phyloP scores from a whole-genome alignment of 148 eudicot species.

The Diospyros lotus region DNA sequence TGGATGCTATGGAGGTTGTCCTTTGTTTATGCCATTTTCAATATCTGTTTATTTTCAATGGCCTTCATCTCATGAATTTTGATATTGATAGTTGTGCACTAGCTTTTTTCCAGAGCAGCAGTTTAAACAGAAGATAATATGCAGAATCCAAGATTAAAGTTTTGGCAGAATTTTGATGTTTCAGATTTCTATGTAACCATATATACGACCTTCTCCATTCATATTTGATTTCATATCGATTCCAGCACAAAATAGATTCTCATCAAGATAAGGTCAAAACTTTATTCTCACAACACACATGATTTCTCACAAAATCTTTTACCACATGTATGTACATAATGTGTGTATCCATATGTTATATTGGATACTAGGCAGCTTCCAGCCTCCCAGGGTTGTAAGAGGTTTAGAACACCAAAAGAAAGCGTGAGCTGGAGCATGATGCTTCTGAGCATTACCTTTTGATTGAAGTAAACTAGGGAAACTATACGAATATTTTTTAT shows the following conservation, averaged over 20 bases:
- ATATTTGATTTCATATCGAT: neutral
- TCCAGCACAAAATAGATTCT: neutral
- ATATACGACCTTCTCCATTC: neutral
- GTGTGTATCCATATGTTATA: too few relatives aligned
- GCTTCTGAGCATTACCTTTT: neutral
- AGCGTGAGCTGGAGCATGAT: neutral
- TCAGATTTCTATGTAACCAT: neutral
- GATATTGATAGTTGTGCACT: neutral
- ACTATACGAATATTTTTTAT: neutral
- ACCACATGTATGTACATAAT: too few relatives aligned
- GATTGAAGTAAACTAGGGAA: neutral
- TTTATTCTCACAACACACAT: neutral
- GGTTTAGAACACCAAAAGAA: neutral
- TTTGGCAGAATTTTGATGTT: neutral
- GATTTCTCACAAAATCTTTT: neutral
- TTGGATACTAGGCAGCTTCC: too few relatives aligned
- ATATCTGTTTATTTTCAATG: neutral
- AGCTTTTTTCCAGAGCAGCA: neutral
- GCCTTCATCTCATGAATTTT: constrained; percentile 2
- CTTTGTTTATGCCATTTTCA: constrained; percentile 3
- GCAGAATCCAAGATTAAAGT: neutral
- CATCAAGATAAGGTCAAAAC: neutral
- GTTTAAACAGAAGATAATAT: neutral
- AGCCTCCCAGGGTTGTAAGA: neutral
- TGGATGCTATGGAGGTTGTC: constrained; percentile 90